phyloP scores from a whole-genome alignment of 495 filamentous ascomycete species.

The Lophiotrema nucula region DNA sequence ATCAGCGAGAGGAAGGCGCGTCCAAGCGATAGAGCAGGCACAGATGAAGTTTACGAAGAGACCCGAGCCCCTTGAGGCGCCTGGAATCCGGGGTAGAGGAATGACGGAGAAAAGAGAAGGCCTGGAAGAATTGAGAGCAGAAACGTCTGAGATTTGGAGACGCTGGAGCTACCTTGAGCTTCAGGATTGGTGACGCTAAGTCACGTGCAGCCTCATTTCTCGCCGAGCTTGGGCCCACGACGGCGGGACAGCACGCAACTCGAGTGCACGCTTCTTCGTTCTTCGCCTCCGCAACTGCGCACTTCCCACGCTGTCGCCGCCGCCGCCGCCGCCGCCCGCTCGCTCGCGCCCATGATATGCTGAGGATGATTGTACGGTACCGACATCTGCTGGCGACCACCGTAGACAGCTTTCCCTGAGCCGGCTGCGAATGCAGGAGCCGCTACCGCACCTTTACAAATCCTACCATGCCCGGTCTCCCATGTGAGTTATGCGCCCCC shows the following conservation, averaged over 20 bases:
- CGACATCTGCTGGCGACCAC: constrained; percentile 28
- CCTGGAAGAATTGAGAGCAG: neutral
- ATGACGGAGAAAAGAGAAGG: no score
- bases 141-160: constrained; percentile 22
- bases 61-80: no score
- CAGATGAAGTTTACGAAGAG: no score
- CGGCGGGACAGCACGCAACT: neutral
- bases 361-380: constrained; percentile 38
- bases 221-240: neutral
- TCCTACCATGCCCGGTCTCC: constrained; percentile 80
- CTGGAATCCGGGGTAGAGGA: no score
- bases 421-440: constrained; percentile 25
- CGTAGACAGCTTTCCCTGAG: constrained; percentile 34
- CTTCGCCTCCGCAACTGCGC: no score
- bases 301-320: no score
- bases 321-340: constrained; percentile 9
- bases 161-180: constrained; percentile 2
- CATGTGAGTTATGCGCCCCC: constrained; percentile 56
- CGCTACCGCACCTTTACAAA: constrained; percentile 9
- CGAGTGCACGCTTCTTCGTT: neutral
- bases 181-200: constrained; percentile 2
- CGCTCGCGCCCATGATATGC: constrained; percentile 18
- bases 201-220: neutral
- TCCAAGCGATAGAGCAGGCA: no score
- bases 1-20: no score